Base-by-base conservation (phyloP, 805 yeast genomes). In the Suhomyces tanzawaensis region DNA sequence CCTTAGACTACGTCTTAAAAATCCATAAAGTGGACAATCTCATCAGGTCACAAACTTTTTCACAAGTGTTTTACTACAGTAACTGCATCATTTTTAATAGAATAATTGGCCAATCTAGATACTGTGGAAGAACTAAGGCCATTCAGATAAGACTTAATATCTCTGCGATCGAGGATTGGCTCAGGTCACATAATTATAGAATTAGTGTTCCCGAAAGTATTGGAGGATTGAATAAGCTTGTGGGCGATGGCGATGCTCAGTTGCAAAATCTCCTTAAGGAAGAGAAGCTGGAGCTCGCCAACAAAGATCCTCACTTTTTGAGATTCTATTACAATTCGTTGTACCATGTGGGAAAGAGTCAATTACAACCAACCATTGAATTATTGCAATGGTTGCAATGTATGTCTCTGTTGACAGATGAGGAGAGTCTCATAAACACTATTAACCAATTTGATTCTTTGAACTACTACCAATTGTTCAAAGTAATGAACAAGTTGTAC, bases 101-200 rank as follows among this genome's bases (percentile, higher is more conserved):
- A 34, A 71, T 89, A 16, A 57, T 90, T 36, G 69, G 78, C 15
- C 80, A 77, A 45, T 78, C 84, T 21, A 84, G 77, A 49, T 83
- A 83, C 48, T 71, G 85, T 34, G 78, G 95, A 1, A 74, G 99
- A 42, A 74, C 87, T 0, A 77, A 82, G 45, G 98, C 97, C 0
- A 79, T 93, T 61, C 98, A 93, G 56, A 82, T 93, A 32, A 70
- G 97, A 39, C 73, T 93, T 38, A 93, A 93, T 51, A 53, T 93
- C 7, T 88, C 96, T 0, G 76, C 85, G 4, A 63, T 93, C 30
- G 97, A 93, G 60, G 96, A 93, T 54, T 93, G 99, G 99, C 75
- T 91, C 21, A 76, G 95, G 42, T 71, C 77, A 4, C 83, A 81
- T 48, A 78, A 80, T 51, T 66, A 74, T 47, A 69, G 69, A 19